A percentile compares a stretch with the other conserved stretches of the same genome.
phyloP scores from a whole-genome alignment of 2,329 filamentous ascomycete genomes.

The Cadophora gregata region DNA sequence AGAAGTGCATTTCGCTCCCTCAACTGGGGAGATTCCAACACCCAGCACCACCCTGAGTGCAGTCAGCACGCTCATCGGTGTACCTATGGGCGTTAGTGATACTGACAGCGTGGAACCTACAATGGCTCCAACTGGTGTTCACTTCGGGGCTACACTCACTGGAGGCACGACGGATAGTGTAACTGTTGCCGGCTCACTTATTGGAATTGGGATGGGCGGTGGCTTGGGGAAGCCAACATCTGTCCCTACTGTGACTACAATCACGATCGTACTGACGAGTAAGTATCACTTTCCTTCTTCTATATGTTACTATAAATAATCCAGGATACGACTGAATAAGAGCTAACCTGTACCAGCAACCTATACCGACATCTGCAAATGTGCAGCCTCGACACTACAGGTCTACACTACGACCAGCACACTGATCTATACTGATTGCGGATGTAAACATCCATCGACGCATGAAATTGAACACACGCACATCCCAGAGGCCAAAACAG shows the following conservation, averaged over 20 bases:
- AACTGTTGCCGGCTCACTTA: neutral
- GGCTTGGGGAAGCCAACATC: neutral
- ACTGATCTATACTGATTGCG: neutral
- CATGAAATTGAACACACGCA: too few species aligned
- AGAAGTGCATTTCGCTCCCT: conserved; percentile 7
- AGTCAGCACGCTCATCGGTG: conserved; percentile 7
- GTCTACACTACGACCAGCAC: conserved; percentile 11
- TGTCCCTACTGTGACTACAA: neutral
- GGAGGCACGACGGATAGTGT: neutral
- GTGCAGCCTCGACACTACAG: conserved; percentile 7
- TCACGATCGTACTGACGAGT: conserved; percentile 9
- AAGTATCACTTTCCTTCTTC: neutral
- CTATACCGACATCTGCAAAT: conserved; percentile 13
- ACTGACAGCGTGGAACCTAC: neutral
- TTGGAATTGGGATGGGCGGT: conserved; percentile 6
- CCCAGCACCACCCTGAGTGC: neutral
- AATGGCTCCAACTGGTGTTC: neutral
- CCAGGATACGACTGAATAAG: too few species aligned
- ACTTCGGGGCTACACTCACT: neutral
- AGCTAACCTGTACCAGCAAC: conserved; percentile 6
- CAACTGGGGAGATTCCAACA: neutral
- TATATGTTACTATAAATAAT: too few species aligned
- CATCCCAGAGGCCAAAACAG: neutral
- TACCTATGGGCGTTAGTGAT: neutral
- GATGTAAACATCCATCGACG: too few species aligned